Percentiles rank a stretch among this genome's conserved stretches.
Evolutionary conservation across 1,284 basidiomycete genomes (phyloP).

Genomic region (Cystobasidium slooffiae): DNA sequence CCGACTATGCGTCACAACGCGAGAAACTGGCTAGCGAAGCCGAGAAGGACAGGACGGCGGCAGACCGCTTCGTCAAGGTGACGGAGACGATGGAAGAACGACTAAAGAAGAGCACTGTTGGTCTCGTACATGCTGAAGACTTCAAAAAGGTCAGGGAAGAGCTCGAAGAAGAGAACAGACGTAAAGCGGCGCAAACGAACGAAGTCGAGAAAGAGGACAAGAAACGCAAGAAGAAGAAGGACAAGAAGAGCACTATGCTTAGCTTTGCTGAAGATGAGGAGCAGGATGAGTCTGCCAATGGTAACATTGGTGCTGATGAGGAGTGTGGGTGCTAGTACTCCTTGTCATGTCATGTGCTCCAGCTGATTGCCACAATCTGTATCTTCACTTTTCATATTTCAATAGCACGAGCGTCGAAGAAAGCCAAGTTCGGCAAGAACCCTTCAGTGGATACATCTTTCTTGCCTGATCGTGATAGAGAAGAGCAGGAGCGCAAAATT

Average conservation of each 20-base stretch:
- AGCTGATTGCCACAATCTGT: slow-evolving; percentile 7
- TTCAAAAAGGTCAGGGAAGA: slow-evolving; percentile 82
- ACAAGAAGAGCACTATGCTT: slow-evolving; percentile 66
- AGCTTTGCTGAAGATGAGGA: slow-evolving; percentile 71
- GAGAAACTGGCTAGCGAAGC: slow-evolving; percentile 67
- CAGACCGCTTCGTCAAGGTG: slow-evolving; percentile 88
- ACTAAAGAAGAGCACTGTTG: slow-evolving; percentile 90
- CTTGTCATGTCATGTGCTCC: neutral
- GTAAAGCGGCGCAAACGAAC: slow-evolving; percentile 78
- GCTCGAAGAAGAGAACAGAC: slow-evolving; percentile 87
- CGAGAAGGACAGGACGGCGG: slow-evolving; percentile 56
- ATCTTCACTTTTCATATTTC: neutral
- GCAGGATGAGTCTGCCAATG: slow-evolving; percentile 52
- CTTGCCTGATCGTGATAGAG: slow-evolving; percentile 92
- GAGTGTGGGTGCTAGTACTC: slow-evolving; percentile 5
- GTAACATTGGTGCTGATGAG: slow-evolving; percentile 33
- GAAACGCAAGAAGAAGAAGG: slow-evolving; percentile 70
- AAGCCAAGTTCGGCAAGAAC: slow-evolving; percentile 85
- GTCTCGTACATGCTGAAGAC: slow-evolving; percentile 88
- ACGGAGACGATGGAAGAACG: slow-evolving; percentile 93
- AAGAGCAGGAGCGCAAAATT: slow-evolving; percentile 84
- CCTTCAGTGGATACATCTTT: slow-evolving; percentile 97
- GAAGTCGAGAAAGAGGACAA: slow-evolving; percentile 75
- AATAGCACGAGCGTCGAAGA: slow-evolving; percentile 61
- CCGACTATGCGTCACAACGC: slow-evolving; percentile 84